Evolutionary conservation across 345 rosid genomes (phyloP).

Genomic region (Aquilaria malaccensis): DNA sequence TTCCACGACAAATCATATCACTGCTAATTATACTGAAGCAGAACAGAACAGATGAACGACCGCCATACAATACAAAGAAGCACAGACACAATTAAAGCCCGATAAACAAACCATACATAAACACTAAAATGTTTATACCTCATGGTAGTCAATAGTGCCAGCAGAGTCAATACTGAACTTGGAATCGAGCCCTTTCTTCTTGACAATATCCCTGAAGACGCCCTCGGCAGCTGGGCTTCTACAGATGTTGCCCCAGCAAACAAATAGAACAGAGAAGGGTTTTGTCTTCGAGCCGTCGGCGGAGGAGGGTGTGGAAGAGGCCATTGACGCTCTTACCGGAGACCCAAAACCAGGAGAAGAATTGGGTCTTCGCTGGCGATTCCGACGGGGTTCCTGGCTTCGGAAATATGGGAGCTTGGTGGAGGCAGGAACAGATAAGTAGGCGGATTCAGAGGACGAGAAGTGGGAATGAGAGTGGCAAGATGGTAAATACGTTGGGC

Average conservation of each 20-base stretch:
- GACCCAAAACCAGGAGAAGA: conserved; percentile 15
- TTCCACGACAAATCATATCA: too few species aligned
- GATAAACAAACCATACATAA: too few species aligned
- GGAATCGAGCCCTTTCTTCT: conserved; percentile 60
- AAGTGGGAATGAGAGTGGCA: conserved; percentile 29
- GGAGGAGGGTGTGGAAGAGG: conserved; percentile 30
- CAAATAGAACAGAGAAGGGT: conserved; percentile 83
- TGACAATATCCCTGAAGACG: conserved; percentile 72
- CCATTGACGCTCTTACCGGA: conserved; percentile 40
- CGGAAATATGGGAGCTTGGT: conserved; percentile 16
- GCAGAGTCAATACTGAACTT: conserved; percentile 85
- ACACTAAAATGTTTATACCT: conserved; percentile 30
- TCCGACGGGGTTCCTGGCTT: conserved; percentile 7
- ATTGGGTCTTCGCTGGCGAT: conserved; percentile 13
- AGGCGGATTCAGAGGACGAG: conserved; percentile 12
- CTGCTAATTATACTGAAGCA: neutral
- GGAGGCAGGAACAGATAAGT: conserved; percentile 11
- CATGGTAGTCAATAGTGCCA: conserved; percentile 82
- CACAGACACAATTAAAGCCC: neutral
- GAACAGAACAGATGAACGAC: neutral
- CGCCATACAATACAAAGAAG: neutral
- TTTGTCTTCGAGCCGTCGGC: conserved; percentile 28
- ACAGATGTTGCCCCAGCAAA: conserved; percentile 87
- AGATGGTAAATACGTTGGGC: conserved; percentile 36
- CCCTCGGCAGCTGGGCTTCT: conserved; percentile 99